Conservation (phyloP, 352 stramenopile species). For the Globisporangium camurandrum region DNA sequence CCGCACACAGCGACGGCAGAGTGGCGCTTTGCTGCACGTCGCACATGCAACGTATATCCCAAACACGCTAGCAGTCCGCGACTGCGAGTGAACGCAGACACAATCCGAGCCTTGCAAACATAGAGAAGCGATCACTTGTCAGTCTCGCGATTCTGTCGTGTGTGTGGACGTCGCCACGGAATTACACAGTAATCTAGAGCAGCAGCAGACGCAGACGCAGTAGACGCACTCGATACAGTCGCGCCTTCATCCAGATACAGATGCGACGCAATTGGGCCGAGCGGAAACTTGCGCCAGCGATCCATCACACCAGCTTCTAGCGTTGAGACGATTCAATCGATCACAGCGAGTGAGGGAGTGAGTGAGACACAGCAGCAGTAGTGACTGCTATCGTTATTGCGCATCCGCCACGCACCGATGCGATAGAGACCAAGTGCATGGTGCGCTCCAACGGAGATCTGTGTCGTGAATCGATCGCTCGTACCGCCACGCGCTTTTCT, state of each 20-base stretch:
- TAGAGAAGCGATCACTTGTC: too few species aligned
- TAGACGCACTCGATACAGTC: background rate
- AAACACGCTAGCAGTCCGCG: slow-evolving; percentile 14
- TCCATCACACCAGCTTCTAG: slow-evolving; percentile 31
- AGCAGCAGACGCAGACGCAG: too few species aligned
- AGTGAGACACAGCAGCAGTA: background rate
- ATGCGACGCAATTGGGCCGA: slow-evolving; percentile 12
- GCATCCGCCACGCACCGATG: slow-evolving; percentile 19
- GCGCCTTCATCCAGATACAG: slow-evolving; percentile 8
- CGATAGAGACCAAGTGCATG: slow-evolving; percentile 56
- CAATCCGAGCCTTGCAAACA: slow-evolving; percentile 11
- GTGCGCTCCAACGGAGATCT: slow-evolving; percentile 48
- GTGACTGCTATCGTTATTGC: too few species aligned
- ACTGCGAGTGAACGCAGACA: slow-evolving; percentile 26
- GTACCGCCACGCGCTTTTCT: background rate
- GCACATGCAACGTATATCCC: slow-evolving; percentile 42
- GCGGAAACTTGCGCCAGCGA: slow-evolving; percentile 57
- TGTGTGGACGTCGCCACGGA: too few species aligned
- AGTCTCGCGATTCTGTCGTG: too few species aligned
- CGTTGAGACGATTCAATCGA: background rate
- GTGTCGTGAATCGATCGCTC: slow-evolving; percentile 32
- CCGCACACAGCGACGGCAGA: slow-evolving; percentile 46
- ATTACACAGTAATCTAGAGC: background rate
- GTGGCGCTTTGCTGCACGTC: slow-evolving; percentile 26
- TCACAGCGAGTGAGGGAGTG: background rate